Evolutionary conservation across 2,329 filamentous ascomycete species (phyloP).

Genomic region (Beauveria sp.): DNA sequence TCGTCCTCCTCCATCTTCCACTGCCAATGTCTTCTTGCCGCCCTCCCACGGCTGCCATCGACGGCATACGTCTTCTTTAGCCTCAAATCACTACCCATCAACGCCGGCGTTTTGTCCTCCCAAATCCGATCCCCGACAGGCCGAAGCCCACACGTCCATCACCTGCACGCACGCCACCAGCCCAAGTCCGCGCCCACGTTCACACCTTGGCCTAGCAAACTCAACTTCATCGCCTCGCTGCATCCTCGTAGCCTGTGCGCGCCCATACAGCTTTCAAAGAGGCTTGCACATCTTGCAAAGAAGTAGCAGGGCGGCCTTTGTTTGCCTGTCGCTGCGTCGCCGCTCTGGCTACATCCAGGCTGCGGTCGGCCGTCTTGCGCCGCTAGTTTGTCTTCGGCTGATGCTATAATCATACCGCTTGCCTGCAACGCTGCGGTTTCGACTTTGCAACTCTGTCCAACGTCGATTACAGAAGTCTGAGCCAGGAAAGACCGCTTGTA

Average conservation of each 20-base stretch:
- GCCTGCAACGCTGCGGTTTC: neutral
- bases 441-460: neutral
- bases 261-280: neutral
- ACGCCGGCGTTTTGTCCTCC: neutral
- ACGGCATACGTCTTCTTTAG: neutral
- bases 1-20: neutral
- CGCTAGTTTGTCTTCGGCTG: neutral
- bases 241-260: neutral
- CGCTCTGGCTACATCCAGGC: neutral
- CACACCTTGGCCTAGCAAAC: neutral
- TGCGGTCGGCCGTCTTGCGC: neutral
- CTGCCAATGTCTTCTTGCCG: neutral
- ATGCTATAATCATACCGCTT: neutral
- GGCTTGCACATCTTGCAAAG: neutral
- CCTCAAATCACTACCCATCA: neutral
- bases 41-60: neutral
- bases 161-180: constrained; percentile 1
- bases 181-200: neutral
- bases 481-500: neutral
- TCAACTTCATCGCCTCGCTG: neutral
- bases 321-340: neutral
- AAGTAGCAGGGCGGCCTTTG: neutral
- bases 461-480: neutral
- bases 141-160: neutral
- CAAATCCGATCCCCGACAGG: constrained; percentile 5